Percentiles rank a stretch among this genome's conserved stretches.
phyloP scores from a whole-genome alignment of 768 basidiomycete genomes.

The Phylloporus arenicola region DNA sequence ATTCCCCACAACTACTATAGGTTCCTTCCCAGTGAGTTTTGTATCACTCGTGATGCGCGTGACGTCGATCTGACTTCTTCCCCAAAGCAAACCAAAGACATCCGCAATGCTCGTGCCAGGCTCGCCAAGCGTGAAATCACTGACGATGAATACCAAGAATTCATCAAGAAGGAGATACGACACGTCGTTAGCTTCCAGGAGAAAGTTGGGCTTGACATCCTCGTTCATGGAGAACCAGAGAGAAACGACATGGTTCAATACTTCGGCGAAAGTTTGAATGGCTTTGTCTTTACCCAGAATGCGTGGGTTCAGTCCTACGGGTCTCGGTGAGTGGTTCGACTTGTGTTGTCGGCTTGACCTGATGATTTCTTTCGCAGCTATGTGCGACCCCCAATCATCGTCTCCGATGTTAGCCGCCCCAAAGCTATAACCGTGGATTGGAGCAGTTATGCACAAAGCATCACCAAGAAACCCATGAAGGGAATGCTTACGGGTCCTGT shows the following conservation, averaged over 20 bases:
- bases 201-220: conserved; percentile 89
- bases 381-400: conserved; percentile 97
- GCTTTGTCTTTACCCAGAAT: conserved; percentile 98
- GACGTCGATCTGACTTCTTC: conserved; percentile 5
- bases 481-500: conserved; percentile 99
- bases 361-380: conserved; percentile 46
- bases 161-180: conserved; percentile 98
- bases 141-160: conserved; percentile 83
- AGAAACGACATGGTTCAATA: conserved; percentile 99
- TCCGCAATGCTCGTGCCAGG: conserved; percentile 94
- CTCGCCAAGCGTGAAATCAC: conserved; percentile 88
- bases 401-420: conserved; percentile 94
- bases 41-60: background rate
- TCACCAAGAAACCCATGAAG: conserved; percentile 95
- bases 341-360: conserved; percentile 6
- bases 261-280: conserved; percentile 92
- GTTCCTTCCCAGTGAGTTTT: conserved; percentile 82
- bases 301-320: conserved; percentile 99
- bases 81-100: conserved; percentile 93
- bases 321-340: conserved; percentile 61
- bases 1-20: conserved; percentile 98
- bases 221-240: conserved; percentile 99
- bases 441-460: conserved; percentile 93
- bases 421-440: conserved; percentile 93
- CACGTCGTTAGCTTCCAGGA: conserved; percentile 95